A percentile compares a stretch with the other conserved stretches of the same genome.
These are phyloP conservation scores for Hypoxylon sp. DNA, from an alignment of 2,329 filamentous ascomycete species.

Conservation along the genomic window DNA sequence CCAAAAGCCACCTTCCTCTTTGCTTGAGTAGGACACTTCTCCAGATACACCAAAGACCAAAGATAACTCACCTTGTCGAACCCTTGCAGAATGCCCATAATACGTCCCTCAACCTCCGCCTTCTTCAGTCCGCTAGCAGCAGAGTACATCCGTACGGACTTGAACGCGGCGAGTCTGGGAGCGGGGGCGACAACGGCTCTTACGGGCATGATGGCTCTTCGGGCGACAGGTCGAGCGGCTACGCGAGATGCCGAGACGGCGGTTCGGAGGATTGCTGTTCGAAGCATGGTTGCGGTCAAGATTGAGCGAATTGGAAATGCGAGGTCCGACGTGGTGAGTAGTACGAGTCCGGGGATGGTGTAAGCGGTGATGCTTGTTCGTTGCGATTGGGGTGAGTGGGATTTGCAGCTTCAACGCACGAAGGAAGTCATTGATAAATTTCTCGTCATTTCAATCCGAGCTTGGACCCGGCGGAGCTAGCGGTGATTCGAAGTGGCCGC, in stretches of 20 bases:
- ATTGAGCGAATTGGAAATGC: constrained; percentile 32
- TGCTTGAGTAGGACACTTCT: constrained; percentile 46
- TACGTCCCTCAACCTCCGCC: constrained; percentile 89
- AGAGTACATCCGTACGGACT: constrained; percentile 86
- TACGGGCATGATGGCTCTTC: constrained; percentile 70
- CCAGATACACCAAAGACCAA: constrained; percentile 37
- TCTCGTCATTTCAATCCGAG: constrained; percentile 49
- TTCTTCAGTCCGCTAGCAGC: constrained; percentile 81
- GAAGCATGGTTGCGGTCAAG: constrained; percentile 77
- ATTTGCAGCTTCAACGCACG: constrained; percentile 38
- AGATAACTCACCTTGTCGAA: constrained; percentile 85
- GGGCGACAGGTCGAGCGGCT: constrained; percentile 70
- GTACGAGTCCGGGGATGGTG: constrained; percentile 16
- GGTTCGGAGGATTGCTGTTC: constrained; percentile 84
- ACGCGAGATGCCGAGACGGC: constrained; percentile 68
- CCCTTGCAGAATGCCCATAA: constrained; percentile 91
- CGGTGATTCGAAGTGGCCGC: constrained; percentile 34
- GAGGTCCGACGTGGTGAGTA: neutral
- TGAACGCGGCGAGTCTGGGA: constrained; percentile 71
- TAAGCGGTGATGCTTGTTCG: constrained; percentile 22
- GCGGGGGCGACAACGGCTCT: constrained; percentile 69
- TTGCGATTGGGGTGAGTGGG: constrained; percentile 19
- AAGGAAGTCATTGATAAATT: constrained; percentile 51
- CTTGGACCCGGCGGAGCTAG: constrained; percentile 45
- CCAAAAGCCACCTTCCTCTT: constrained; percentile 8